phyloP scores from a whole-genome alignment of 257 asterid species.

The Jacaranda copaia region DNA sequence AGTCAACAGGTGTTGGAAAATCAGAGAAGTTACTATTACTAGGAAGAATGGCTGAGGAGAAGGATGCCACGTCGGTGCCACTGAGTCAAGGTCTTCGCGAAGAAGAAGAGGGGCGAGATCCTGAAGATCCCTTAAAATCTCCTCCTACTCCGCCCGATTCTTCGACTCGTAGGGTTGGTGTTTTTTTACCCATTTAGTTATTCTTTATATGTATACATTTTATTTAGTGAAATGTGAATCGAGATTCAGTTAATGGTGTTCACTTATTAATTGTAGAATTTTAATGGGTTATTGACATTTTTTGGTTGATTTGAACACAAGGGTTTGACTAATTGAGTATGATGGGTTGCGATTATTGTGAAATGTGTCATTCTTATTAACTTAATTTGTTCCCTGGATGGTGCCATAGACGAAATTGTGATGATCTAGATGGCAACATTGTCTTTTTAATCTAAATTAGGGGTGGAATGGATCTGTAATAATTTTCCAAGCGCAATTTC shows the following conservation, averaged over 20 bases:
- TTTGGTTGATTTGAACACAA: conserved; percentile 22
- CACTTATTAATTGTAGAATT: neutral
- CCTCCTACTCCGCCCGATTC: conserved; percentile 73
- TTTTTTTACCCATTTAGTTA: neutral
- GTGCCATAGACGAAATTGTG: conserved; percentile 11
- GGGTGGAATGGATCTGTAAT: neutral
- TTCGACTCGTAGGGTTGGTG: conserved; percentile 76
- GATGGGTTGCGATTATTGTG: neutral
- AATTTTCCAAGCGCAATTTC: conserved; percentile 1
- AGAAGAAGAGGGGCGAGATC: conserved; percentile 69
- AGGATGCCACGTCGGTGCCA: conserved; percentile 84
- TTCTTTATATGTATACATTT: neutral
- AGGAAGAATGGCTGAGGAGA: conserved; percentile 79
- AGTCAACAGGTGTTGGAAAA: conserved; percentile 8
- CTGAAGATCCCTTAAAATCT: conserved; percentile 80
- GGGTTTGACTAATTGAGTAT: conserved; percentile 9
- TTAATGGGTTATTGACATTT: conserved; percentile 13
- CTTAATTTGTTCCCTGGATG: neutral
- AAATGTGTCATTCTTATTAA: conserved; percentile 14
- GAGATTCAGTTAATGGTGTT: neutral
- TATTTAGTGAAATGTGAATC: conserved; percentile 23
- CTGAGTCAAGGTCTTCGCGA: conserved; percentile 73
- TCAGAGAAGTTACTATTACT: conserved; percentile 30
- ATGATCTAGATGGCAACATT: neutral
- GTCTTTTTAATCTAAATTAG: neutral